Base-by-base conservation (phyloP, 257 asterid genomes). In the Solanum etuberosum region DNA sequence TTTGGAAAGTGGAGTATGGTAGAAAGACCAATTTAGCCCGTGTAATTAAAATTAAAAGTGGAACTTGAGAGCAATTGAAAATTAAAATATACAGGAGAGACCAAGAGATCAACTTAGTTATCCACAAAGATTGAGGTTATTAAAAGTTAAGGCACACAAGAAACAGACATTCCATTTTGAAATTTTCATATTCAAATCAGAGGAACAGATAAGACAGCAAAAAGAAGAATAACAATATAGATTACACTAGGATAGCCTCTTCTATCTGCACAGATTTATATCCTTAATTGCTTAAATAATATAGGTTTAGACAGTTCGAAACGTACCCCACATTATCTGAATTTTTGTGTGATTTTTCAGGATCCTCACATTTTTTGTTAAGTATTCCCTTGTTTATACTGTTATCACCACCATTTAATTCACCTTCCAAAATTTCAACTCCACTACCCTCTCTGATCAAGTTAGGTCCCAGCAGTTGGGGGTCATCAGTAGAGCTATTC, bases 341-440 rank as follows among this genome's bases (percentile, higher is more conserved):
- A 81, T 37, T 15, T 10, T 46, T 48, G 18, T 31, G 43, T n/a
- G 68, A 20, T 18, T 48, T 48, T 81, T 81, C 68, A 31, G 68
- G 65, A 81, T 48, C 85, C 68, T 18, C 68, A 1, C 68, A 18
- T 10, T 81, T 31, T 31, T 81, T 51, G 68, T 81, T 1, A 48
- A 18, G 85, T 81, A 48, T 48, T 29, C 11, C 68, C 4, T 46
- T 81, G 85, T 48, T 48, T 29, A 80, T 80, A 46, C 67, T 46
- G 65, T 46, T 20, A 9, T 81, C 85, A 78, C 76, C 83, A 89
- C 90, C 88, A 85, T 86, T 88, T 42, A 85, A 80, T 77, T 84
- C 90, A 87, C 86, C 92, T 87, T 43, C 90, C 87, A 38, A 83
- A 48, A 65, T 90, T 89, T 92, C 87, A 57, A 48, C 68, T 48